These are phyloP conservation scores for Thalia dealbata DNA, from an alignment of 176 grass and related monocot genomes.

Conservation along the genomic window DNA sequence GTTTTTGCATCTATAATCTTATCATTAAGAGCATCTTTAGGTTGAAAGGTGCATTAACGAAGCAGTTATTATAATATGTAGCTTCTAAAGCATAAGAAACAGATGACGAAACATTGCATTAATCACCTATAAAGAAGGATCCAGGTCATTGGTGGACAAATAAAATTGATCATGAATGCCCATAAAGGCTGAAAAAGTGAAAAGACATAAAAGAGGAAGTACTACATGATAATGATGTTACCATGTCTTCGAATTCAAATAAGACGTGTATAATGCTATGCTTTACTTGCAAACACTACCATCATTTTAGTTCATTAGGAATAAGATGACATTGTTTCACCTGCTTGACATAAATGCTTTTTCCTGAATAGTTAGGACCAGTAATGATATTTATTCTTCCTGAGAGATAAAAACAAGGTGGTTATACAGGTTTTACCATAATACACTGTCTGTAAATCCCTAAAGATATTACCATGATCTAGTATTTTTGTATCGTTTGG, in stretches of 20 bases:
- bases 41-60: no score
- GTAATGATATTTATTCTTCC: slow-evolving; percentile 96
- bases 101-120: no score
- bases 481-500: slow-evolving; percentile 82
- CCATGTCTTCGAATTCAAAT: not conserved
- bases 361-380: slow-evolving; percentile 94
- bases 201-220: not conserved
- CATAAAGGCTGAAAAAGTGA: not conserved
- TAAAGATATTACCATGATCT: slow-evolving; percentile 38
- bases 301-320: not conserved
- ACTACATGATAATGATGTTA: not conserved
- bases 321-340: slow-evolving; percentile 28
- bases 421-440: slow-evolving; percentile 3
- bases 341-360: slow-evolving; percentile 98
- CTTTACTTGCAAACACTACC: not conserved
- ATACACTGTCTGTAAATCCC: slow-evolving; percentile 6
- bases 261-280: not conserved
- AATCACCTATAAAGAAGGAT: no score
- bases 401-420: slow-evolving; percentile 19
- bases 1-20: no score
- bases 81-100: no score
- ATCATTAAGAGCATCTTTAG: no score
- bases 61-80: no score
- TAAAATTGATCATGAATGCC: not conserved
- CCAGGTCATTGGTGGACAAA: no score